Percentiles rank a stretch among this genome's conserved stretches.
Evolutionary conservation across 345 rosid species (phyloP).

Genomic region (Camelina sativa): DNA sequence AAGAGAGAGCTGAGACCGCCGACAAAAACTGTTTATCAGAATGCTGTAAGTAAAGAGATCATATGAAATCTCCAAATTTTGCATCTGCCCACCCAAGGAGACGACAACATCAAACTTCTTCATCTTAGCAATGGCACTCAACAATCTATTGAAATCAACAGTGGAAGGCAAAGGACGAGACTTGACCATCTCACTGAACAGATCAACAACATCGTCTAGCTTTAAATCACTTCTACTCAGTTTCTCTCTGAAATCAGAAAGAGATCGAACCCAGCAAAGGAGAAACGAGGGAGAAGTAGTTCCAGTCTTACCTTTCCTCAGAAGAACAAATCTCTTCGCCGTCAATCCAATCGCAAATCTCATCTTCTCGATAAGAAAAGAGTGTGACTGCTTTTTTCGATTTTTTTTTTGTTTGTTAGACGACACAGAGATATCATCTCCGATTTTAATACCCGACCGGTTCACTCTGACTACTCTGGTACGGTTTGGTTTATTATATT

Average conservation of each 20-base stretch:
- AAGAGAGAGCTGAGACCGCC: background rate
- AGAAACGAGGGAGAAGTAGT: too few species aligned
- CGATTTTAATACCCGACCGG: too few species aligned
- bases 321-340: too few species aligned
- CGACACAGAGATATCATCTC: too few species aligned
- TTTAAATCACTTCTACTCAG: background rate
- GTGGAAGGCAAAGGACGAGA: background rate
- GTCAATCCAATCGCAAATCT: too few species aligned
- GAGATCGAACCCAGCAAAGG: too few species aligned
- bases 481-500: too few species aligned
- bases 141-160: background rate
- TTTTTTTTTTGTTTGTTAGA: too few species aligned
- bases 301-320: too few species aligned
- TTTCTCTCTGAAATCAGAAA: background rate
- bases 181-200: slow-evolving; percentile 1
- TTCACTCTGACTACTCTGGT: too few species aligned
- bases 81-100: background rate
- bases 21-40: background rate
- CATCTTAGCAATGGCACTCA: background rate
- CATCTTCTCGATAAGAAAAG: too few species aligned
- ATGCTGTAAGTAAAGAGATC: background rate
- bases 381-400: too few species aligned
- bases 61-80: background rate
- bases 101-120: background rate
- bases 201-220: background rate